Conservation (phyloP, 2,329 filamentous ascomycete species). For the Fusarium sp. region DNA sequence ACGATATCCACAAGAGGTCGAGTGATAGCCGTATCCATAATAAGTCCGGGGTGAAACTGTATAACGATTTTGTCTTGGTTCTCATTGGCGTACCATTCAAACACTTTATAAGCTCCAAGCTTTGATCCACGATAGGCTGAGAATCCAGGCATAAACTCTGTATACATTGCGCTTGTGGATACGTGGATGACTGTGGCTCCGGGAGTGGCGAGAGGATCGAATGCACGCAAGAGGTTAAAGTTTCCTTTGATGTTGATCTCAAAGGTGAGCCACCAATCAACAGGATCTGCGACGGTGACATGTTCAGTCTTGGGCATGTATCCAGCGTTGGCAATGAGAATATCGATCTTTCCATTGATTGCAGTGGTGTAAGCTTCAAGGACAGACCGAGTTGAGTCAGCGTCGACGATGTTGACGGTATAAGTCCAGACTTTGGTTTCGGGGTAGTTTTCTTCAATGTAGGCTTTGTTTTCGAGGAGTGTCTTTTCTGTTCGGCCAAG, state of each 20-base stretch:
- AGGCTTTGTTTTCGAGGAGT: conserved; percentile 47
- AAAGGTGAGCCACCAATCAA: conserved; percentile 45
- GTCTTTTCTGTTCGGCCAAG: conserved; percentile 53
- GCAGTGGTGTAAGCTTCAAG: conserved; percentile 31
- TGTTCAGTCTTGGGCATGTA: conserved; percentile 30
- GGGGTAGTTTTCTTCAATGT: conserved; percentile 62
- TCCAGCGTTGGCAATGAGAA: conserved; percentile 52
- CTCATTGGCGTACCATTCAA: conserved; percentile 56
- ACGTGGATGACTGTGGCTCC: conserved; percentile 45
- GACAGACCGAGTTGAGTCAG: conserved; percentile 22
- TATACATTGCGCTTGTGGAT: conserved; percentile 36
- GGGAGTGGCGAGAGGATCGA: conserved; percentile 42
- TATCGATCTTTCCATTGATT: conserved; percentile 50
- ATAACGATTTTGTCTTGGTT: conserved; percentile 54
- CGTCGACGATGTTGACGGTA: conserved; percentile 49
- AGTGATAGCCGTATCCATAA: conserved; percentile 49
- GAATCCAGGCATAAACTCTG: conserved; percentile 46
- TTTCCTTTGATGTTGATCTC: conserved; percentile 49
- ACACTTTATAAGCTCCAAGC: conserved; percentile 54
- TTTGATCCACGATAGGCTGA: conserved; percentile 57
- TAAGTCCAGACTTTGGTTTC: conserved; percentile 59
- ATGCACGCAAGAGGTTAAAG: conserved; percentile 47
- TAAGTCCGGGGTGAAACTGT: conserved; percentile 58
- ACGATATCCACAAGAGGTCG: conserved; percentile 19
- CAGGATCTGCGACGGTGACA: conserved; percentile 32